phyloP scores from a whole-genome alignment of 1,139 yeast genomes.

The Candida labiduridarum region DNA sequence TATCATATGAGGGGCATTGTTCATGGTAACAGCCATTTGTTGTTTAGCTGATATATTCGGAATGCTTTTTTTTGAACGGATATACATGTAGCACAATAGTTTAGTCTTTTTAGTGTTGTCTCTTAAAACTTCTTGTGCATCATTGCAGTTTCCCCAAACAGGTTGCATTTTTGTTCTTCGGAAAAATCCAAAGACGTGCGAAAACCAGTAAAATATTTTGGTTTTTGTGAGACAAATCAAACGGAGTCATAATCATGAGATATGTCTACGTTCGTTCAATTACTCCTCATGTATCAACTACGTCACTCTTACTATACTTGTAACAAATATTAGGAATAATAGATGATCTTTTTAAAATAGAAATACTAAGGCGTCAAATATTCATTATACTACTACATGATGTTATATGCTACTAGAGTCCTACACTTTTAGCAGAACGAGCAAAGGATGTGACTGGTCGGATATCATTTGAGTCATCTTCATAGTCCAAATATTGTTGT shows the following conservation, averaged over 20 bases:
- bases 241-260: not conserved
- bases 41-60: no score
- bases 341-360: not conserved
- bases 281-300: no score
- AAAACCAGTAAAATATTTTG: not conserved
- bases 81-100: not conserved
- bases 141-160: not conserved
- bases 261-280: not conserved
- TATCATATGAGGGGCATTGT: no score
- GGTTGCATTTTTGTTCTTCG: not conserved
- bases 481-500: constrained; percentile 54
- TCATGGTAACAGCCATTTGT: no score
- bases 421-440: constrained; percentile 23
- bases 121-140: no score
- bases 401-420: not conserved
- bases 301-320: not conserved
- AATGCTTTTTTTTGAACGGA: not conserved
- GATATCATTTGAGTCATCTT: constrained; percentile 21
- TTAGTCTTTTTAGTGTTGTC: not conserved
- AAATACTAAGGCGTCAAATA: not conserved
- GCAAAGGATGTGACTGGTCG: constrained; percentile 25
- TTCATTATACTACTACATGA: not conserved
- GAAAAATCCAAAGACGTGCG: not conserved
- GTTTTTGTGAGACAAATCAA: no score
- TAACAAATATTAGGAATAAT: not conserved